Conservation (phyloP, 306 rosid genomes). For the Quercus bicolor region DNA sequence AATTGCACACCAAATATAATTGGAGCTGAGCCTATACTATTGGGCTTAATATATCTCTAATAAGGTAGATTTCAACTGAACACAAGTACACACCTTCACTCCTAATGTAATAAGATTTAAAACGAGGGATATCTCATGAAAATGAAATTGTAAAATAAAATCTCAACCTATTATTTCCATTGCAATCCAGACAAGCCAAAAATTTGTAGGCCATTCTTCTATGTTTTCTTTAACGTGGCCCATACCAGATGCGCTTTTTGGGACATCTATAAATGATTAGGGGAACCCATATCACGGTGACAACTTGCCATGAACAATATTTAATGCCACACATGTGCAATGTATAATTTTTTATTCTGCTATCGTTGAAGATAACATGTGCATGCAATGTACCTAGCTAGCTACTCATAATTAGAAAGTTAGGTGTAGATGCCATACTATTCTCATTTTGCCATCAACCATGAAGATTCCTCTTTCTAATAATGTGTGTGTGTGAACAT, state of each 20-base stretch:
- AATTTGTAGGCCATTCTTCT: no score
- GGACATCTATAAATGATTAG: no score
- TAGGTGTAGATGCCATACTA: constrained; percentile 6
- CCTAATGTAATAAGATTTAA: neutral
- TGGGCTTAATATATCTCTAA: no score
- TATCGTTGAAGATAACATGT: neutral
- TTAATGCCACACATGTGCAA: constrained; percentile 12
- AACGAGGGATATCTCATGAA: neutral
- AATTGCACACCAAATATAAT: no score
- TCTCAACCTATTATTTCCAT: no score
- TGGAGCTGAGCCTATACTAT: no score
- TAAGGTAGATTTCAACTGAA: no score
- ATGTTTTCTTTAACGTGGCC: no score
- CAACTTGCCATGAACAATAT: constrained; percentile 16
- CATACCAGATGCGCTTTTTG: no score
- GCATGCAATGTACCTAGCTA: constrained; percentile 3
- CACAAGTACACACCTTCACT: no score
- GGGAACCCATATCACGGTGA: neutral
- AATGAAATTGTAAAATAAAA: neutral
- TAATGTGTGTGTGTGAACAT: neutral
- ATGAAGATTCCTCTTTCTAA: neutral
- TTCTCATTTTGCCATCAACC: neutral
- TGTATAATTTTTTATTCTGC: neutral
- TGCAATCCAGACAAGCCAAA: no score
- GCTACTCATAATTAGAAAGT: neutral